These are phyloP conservation scores for Pseudozyma sp. DNA, from an alignment of 1,284 basidiomycete species.

Conservation along the genomic window DNA sequence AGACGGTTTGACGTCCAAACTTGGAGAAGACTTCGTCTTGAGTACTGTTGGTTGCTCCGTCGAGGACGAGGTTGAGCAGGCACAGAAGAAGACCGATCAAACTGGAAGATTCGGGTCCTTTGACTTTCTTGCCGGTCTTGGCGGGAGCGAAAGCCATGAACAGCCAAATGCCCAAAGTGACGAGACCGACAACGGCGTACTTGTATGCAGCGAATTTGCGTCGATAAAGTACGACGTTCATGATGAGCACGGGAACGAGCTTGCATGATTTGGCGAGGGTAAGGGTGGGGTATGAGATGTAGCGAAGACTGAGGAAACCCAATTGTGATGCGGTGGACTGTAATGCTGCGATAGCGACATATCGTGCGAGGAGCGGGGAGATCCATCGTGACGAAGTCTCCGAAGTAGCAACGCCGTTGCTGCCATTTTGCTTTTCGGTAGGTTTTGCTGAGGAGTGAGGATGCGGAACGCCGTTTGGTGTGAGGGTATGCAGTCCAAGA, in stretches of 20 bases:
- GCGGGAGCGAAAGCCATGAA: conserved; percentile 81
- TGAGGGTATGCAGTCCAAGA: conserved; percentile 60
- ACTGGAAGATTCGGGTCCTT: conserved; percentile 46
- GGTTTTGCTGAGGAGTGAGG: too few species aligned
- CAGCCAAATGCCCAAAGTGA: conserved; percentile 90
- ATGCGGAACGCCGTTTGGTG: conserved; percentile 26
- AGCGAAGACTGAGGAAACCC: conserved; percentile 90
- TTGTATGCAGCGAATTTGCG: conserved; percentile 68
- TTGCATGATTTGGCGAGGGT: conserved; percentile 99
- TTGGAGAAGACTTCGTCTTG: conserved; percentile 95
- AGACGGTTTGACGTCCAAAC: conserved; percentile 73
- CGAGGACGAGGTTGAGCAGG: conserved; percentile 86
- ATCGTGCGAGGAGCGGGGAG: conserved; percentile 73
- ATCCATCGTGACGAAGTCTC: conserved; percentile 63
- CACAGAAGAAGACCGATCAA: conserved; percentile 75
- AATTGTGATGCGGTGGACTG: conserved; percentile 93
- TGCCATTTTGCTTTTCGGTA: not conserved
- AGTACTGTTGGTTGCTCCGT: conserved; percentile 95
- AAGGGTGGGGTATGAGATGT: conserved; percentile 98
- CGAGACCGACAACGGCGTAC: conserved; percentile 71
- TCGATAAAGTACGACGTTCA: conserved; percentile 78
- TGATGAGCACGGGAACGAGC: conserved; percentile 93
- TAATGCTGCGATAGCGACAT: conserved; percentile 74
- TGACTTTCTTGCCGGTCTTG: conserved; percentile 70
- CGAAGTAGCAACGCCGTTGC: not conserved